phyloP scores from a whole-genome alignment of 1,284 basidiomycete species.

The Boletellus deceptivus region DNA sequence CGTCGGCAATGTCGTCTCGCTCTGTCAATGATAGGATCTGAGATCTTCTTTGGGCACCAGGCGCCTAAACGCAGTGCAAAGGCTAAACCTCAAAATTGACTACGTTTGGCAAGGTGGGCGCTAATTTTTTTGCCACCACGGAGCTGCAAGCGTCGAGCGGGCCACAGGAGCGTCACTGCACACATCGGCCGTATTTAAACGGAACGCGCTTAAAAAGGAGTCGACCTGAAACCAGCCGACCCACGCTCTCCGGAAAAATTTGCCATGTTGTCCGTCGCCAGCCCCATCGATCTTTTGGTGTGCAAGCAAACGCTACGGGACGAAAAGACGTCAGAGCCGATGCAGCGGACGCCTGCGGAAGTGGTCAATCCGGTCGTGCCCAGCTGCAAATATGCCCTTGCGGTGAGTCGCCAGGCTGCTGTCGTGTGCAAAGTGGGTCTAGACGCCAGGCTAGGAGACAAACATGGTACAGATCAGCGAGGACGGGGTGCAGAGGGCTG shows the following conservation, averaged over 20 bases:
- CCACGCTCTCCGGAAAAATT: neutral
- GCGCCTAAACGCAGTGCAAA: constrained; percentile 4
- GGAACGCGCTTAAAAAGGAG: neutral
- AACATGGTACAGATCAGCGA: constrained; percentile 57
- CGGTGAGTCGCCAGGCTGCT: constrained; percentile 34
- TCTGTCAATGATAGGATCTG: constrained; percentile 12
- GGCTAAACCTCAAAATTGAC: constrained; percentile 21
- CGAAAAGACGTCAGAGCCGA: neutral
- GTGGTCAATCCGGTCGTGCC: constrained; percentile 49
- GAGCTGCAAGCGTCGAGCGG: too few relatives aligned
- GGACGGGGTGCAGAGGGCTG: constrained; percentile 56
- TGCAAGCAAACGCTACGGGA: constrained; percentile 1
- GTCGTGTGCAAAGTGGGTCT: neutral
- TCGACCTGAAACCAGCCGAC: constrained; percentile 2
- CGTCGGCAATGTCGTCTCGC: neutral
- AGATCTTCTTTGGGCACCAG: constrained; percentile 11
- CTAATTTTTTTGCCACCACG: neutral
- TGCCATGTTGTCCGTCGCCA: constrained; percentile 21
- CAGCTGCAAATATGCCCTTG: constrained; percentile 49
- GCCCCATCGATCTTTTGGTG: neutral
- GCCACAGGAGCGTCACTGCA: neutral
- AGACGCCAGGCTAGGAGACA: constrained; percentile 42
- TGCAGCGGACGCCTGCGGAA: neutral
- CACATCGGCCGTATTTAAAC: neutral
- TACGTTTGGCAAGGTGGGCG: constrained; percentile 3